Evolutionary conservation across 2,329 filamentous ascomycete species (phyloP), one percentile per base, ranked within the genome.

Genomic region (Pyrenochaeta sp.): DNA sequence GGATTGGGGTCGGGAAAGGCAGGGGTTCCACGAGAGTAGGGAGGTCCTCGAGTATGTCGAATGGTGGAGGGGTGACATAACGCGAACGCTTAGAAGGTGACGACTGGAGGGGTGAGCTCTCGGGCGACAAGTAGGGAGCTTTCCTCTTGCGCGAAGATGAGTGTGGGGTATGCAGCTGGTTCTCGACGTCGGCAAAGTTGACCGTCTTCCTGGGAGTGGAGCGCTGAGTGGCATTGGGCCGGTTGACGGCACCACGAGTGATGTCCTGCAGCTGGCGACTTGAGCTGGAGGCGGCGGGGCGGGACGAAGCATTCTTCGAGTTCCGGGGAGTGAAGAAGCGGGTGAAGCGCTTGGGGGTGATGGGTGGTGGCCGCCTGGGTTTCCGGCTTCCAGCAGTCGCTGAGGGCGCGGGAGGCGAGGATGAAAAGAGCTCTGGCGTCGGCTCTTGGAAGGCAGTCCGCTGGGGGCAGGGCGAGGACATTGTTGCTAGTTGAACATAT

Each of bases 331-430:
- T 77, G 63, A 80, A 80, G 65, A 80, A 80, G 48, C 74, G 73
- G 34, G 63, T 77, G 64, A 80, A 79, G 44, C 77, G 72, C 55
- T 77, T 77, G 6, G 77, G 77, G 1, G 77, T 80, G 51, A 80
- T 76, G 19, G 76, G 77, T 5, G 77, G 77, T 21, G 74, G 73
- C 46, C 72, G 74, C 51, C 68, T 76, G 24, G 67, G 69, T 55
- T 77, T 79, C 35, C 63, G 53, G 29, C 57, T 63, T 20, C 58
- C 58, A 22, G 51, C 45, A 17, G 55, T 58, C 19, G 65, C 51
- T 21, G 63, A 29, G 19, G 72, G 50, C 29, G 57, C 48, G 49
- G 64, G 64, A 30, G 71, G 69, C 40, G 72, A 70, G 34, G 71
- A 73, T n/a, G 63, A 61, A 44, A 68, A 64, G 65, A 72, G 46